phyloP scores from a whole-genome alignment of 2,329 filamentous ascomycete genomes.

The Waltergamsia citrina region DNA sequence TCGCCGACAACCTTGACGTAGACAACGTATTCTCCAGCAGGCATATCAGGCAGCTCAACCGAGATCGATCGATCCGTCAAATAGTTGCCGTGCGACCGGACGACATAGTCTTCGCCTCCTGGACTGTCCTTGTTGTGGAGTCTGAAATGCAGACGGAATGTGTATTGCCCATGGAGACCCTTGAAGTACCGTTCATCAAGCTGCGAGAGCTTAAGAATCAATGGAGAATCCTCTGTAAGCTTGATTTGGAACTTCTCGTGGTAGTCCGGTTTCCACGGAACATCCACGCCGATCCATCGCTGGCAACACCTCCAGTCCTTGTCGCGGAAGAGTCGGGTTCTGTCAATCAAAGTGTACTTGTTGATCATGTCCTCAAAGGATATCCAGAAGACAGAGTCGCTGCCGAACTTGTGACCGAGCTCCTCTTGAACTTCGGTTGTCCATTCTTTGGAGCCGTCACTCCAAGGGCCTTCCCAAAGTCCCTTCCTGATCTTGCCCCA shows the following conservation, averaged over 20 bases:
- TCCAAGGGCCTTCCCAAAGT: conserved; percentile 51
- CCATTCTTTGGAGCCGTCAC: conserved; percentile 52
- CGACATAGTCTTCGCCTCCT: conserved; percentile 48
- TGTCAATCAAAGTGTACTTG: conserved; percentile 52
- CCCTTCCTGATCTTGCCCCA: conserved; percentile 50
- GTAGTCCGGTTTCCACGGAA: conserved; percentile 53
- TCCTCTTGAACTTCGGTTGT: conserved; percentile 47
- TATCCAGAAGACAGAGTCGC: conserved; percentile 56
- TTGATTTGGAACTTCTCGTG: conserved; percentile 52
- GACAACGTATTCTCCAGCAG: conserved; percentile 46
- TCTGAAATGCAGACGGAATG: conserved; percentile 38
- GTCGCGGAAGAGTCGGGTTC: conserved; percentile 52
- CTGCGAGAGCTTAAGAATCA: conserved; percentile 52
- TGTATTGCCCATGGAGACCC: conserved; percentile 50
- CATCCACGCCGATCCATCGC: conserved; percentile 52
- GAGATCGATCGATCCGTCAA: conserved; percentile 49
- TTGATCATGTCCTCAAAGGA: conserved; percentile 51
- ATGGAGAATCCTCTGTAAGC: conserved; percentile 43
- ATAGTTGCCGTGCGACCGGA: conserved; percentile 49
- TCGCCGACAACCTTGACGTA: conserved; percentile 45
- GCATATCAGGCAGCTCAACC: conserved; percentile 44
- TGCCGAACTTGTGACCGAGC: conserved; percentile 49
- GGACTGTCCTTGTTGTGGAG: conserved; percentile 37
- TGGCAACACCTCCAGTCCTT: conserved; percentile 46
- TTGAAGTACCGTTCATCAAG: conserved; percentile 54